A percentile compares a stretch with the other conserved stretches of the same genome.
Evolutionary conservation across 441 rosid species (phyloP).

Genomic region (Erodium trifolium): DNA sequence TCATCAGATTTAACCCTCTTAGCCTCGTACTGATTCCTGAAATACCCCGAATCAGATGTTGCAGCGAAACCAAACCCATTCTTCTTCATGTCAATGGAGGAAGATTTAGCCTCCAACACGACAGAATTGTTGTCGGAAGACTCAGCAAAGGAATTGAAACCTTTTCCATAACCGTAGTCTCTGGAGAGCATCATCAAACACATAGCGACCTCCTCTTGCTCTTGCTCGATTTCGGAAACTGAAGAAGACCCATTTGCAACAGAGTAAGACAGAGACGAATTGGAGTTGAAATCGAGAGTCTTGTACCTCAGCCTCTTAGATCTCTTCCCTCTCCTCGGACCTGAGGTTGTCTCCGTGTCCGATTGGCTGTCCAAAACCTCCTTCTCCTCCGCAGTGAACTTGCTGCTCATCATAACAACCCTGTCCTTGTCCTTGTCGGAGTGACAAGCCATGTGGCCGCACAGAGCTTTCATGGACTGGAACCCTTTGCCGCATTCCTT

Average conservation of each 20-base stretch:
- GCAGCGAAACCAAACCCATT: not conserved
- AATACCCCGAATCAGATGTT: conserved; percentile 53
- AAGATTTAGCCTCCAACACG: conserved; percentile 16
- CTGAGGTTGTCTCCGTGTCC: conserved; percentile 45
- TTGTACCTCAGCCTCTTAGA: not conserved
- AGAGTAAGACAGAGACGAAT: not conserved
- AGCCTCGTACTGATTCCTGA: conserved; percentile 13
- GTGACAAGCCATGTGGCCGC: conserved; percentile 68
- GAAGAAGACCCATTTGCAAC: conserved; percentile 17
- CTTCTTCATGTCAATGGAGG: conserved; percentile 23
- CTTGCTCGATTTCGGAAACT: conserved; percentile 54
- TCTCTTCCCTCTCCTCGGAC: conserved; percentile 43
- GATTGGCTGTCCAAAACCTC: conserved; percentile 39
- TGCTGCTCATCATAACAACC: conserved; percentile 11
- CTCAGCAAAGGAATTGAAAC: conserved; percentile 22
- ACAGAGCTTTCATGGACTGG: conserved; percentile 60
- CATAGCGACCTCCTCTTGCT: conserved; percentile 49
- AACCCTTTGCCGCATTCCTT: conserved; percentile 76
- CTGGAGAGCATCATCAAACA: conserved; percentile 62
- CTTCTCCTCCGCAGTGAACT: too few relatives aligned
- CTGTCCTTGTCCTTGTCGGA: conserved; percentile 28
- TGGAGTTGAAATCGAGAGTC: not conserved
- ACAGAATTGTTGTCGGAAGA: conserved; percentile 59
- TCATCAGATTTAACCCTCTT: conserved; percentile 37
- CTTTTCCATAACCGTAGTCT: conserved; percentile 24